phyloP scores from a whole-genome alignment of 2,329 filamentous ascomycete genomes.

The Rutstroemia sydowiana region DNA sequence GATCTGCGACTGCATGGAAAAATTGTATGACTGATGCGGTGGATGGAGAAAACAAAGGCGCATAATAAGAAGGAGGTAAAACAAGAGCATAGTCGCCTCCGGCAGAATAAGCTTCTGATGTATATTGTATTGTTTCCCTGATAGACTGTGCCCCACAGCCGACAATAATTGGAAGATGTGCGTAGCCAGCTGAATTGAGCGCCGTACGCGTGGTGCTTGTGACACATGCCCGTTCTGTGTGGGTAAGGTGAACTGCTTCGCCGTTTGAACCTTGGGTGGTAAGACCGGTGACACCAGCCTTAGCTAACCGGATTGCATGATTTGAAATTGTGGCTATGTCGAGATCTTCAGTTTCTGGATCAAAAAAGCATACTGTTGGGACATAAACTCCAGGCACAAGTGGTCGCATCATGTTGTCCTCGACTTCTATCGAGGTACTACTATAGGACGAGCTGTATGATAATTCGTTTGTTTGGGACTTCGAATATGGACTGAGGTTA shows the following conservation, averaged over 20 bases:
- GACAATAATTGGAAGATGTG: conserved; percentile 55
- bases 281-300: conserved; percentile 52
- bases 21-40: conserved; percentile 44
- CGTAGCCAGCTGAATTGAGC: conserved; percentile 50
- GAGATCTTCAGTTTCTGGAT: conserved; percentile 56
- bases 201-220: conserved; percentile 53
- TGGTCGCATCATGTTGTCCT: conserved; percentile 32
- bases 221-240: conserved; percentile 52
- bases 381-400: conserved; percentile 57
- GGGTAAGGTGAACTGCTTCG: conserved; percentile 59
- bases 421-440: conserved; percentile 31
- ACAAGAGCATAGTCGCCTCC: conserved; percentile 62
- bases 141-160: conserved; percentile 60
- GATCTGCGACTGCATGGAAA: conserved; percentile 55
- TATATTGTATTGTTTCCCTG: conserved; percentile 57
- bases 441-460: conserved; percentile 37
- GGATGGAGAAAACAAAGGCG: conserved; percentile 47
- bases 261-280: conserved; percentile 61
- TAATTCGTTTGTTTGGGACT: conserved; percentile 29
- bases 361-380: conserved; percentile 68
- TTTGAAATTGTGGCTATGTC: conserved; percentile 47
- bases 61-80: conserved; percentile 62
- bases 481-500: conserved; percentile 28
- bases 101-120: conserved; percentile 51
- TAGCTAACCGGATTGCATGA: conserved; percentile 48